Conservation (phyloP, 129 eudicot genomes). For the Sambucus nigra region DNA sequence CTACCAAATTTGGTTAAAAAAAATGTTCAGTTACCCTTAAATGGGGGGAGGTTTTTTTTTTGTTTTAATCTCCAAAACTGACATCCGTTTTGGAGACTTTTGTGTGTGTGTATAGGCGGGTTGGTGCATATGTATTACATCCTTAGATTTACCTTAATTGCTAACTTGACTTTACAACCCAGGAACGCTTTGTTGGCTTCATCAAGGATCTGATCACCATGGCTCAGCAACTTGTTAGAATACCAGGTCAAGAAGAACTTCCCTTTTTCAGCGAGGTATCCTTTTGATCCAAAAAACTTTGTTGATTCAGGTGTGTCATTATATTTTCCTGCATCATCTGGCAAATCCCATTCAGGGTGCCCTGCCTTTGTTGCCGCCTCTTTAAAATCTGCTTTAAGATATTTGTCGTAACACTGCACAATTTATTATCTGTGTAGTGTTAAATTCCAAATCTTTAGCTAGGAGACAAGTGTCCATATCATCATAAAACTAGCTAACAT, state of each 20-base stretch:
- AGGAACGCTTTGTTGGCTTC: slow-evolving; percentile 80
- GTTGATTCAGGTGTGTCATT: slow-evolving; percentile 60
- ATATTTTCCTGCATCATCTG: slow-evolving; percentile 68
- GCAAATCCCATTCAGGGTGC: slow-evolving; percentile 68
- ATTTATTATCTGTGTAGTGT: background rate
- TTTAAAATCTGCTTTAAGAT: slow-evolving; percentile 44
- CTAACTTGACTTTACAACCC: slow-evolving; percentile 65
- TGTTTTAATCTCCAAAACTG: too few relatives aligned
- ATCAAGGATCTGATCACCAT: slow-evolving; percentile 83
- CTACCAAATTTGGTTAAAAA: too few relatives aligned
- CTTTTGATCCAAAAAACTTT: slow-evolving; percentile 51
- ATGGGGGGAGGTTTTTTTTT: too few relatives aligned
- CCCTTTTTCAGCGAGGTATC: slow-evolving; percentile 62
- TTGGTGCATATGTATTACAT: too few relatives aligned
- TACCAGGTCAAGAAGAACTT: slow-evolving; percentile 83
- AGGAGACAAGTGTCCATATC: background rate
- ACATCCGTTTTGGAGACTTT: too few relatives aligned
- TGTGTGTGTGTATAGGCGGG: too few relatives aligned
- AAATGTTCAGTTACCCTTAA: too few relatives aligned
- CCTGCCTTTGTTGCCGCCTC: slow-evolving; percentile 54
- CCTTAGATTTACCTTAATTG: slow-evolving; percentile 49
- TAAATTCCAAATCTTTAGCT: background rate
- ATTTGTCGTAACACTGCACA: slow-evolving; percentile 83
- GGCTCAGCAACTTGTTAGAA: slow-evolving; percentile 63
- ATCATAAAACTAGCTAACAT: background rate